Evolutionary conservation across 2,329 filamentous ascomycete species (phyloP).

Genomic region (Fusarium goolgardi): DNA sequence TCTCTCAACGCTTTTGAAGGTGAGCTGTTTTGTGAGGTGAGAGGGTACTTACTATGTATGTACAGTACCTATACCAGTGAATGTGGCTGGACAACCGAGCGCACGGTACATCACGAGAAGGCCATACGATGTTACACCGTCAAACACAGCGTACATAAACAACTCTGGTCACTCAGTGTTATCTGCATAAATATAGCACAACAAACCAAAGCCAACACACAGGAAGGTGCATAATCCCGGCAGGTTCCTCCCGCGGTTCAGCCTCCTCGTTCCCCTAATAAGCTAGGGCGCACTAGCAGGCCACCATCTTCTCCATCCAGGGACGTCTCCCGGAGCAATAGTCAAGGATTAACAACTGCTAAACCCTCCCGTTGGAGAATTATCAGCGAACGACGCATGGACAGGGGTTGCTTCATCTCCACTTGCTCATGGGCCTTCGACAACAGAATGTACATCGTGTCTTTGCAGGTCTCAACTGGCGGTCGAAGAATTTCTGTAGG

Average conservation of each 20-base stretch:
- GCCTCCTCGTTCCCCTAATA: constrained; percentile 14
- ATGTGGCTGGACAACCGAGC: constrained; percentile 22
- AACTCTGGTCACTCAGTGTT: neutral
- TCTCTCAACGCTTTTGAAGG: neutral
- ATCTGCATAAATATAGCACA: constrained; percentile 9
- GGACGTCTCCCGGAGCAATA: constrained; percentile 24
- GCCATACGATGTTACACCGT: constrained; percentile 9
- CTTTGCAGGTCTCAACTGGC: constrained; percentile 6
- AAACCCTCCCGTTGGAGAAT: constrained; percentile 9
- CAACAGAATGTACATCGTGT: constrained; percentile 1
- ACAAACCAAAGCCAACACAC: constrained; percentile 2
- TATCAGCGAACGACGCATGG: constrained; percentile 6
- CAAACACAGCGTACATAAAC: neutral
- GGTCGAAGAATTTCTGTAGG: neutral
- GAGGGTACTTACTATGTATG: neutral
- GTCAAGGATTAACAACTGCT: neutral
- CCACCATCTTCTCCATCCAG: constrained; percentile 15
- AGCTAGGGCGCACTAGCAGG: constrained; percentile 3
- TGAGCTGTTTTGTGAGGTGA: neutral
- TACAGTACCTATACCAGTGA: neutral
- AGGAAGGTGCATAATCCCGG: constrained; percentile 11
- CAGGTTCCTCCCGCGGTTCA: constrained; percentile 8
- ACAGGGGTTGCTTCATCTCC: neutral
- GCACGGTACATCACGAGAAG: constrained; percentile 2
- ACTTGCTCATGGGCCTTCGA: neutral